Evolutionary conservation across 768 basidiomycete genomes (phyloP), one percentile per base, ranked within the genome.

Genomic region (Rhizopogon vesiculosus): DNA sequence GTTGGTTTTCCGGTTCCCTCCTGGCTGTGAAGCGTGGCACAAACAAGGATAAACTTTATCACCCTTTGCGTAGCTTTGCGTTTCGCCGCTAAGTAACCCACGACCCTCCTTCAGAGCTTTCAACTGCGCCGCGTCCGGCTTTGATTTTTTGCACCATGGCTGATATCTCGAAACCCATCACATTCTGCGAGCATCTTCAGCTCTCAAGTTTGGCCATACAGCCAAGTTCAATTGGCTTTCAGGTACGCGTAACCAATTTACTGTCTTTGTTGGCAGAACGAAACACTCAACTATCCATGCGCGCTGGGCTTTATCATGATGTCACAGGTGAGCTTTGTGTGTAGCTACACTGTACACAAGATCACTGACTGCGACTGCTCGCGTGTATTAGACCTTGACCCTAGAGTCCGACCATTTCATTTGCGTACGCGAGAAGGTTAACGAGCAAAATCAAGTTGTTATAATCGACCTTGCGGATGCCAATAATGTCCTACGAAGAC

Each of bases 321-420:
- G 19, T 50, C 16, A 49, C 56, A 70, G 69, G 69, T 59, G 62
- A 42, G 69, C 16, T 6, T 22, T 25, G 22, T 49, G 22, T 25
- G 19, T 19, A 49, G 9, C 48, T 49, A 35, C 33, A 9, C 9
- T 38, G 12, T n/a, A 33, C 16, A 33, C 8, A 44, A 51, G n/a
- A 49, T 35, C 7, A 28, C 44, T 45, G 9, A 54, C n/a, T 19
- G 10, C 33, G 48, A n/a, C 31, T 48, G 25, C 53, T 54, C 31
- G 25, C 31, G n/a, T 54, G 28, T 50, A 59, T 25, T 60, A 93
- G 92, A 93, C 89, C 25, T 76, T 98, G 62, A 98, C 97, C 5
- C 80, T 99, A 61, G 94, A 98, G 76, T 96, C 93, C 61, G 97
- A 99, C 79, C 91, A 92, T 71, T 99, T 91, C 74, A 97, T 99